Conservation (phyloP, 352 stramenopile species). For the Phytophthora syringae region DNA sequence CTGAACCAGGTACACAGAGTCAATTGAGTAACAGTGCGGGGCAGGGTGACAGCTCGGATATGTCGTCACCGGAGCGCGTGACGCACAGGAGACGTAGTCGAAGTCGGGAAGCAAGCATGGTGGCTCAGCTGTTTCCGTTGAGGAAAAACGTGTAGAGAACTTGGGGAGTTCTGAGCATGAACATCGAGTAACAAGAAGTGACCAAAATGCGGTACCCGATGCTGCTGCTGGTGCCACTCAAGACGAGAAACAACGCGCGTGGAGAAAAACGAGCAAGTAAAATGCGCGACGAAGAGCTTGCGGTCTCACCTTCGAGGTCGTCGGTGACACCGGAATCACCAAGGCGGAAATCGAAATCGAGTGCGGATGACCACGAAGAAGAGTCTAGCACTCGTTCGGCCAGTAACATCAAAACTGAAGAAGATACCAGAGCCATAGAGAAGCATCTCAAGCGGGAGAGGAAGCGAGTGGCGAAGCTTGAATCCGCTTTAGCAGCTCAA, state of each 20-base stretch:
- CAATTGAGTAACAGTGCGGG: background rate
- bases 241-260: constrained; percentile 24
- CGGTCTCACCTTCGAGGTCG: constrained; percentile 9
- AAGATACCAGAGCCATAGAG: constrained; percentile 25
- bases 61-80: constrained; percentile 11
- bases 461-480: constrained; percentile 41
- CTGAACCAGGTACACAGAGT: background rate
- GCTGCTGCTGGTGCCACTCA: background rate
- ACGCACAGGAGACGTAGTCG: constrained; percentile 15
- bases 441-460: constrained; percentile 46
- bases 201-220: background rate
- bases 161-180: constrained; percentile 9
- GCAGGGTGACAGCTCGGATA: constrained; percentile 13
- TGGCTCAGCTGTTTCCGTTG: background rate
- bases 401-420: constrained; percentile 25
- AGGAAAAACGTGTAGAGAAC: background rate
- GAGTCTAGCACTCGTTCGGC: constrained; percentile 9
- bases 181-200: constrained; percentile 3
- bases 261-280: constrained; percentile 31
- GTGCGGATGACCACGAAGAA: constrained; percentile 8
- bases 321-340: constrained; percentile 19
- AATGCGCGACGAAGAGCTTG: constrained; percentile 29
- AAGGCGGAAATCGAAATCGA: constrained; percentile 14
- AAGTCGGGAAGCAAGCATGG: constrained; percentile 22
- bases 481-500: constrained; percentile 47